These are phyloP conservation scores for Graphiopsis chlorocephala DNA, from an alignment of 2,329 filamentous ascomycete species.

Conservation along the genomic window DNA sequence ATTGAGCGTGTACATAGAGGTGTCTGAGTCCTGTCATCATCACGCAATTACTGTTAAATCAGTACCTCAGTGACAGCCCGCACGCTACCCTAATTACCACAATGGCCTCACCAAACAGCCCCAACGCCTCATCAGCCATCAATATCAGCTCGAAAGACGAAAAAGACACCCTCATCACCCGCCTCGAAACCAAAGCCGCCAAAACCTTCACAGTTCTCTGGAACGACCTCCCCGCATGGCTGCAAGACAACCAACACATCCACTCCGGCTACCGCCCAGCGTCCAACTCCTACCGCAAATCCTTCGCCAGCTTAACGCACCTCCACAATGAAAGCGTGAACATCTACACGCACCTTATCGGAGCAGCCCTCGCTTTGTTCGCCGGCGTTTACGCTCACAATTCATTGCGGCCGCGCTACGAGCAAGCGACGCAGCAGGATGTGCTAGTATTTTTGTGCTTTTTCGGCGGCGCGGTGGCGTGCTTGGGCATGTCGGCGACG, in stretches of 20 bases:
- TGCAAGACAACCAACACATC: slow-evolving; percentile 67
- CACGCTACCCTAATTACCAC: not conserved
- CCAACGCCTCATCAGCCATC: not conserved
- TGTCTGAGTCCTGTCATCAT: not conserved
- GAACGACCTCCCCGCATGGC: slow-evolving; percentile 45
- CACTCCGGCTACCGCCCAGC: slow-evolving; percentile 62
- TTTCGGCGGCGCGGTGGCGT: slow-evolving; percentile 60
- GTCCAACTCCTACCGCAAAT: slow-evolving; percentile 59
- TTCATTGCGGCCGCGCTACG: slow-evolving; percentile 64
- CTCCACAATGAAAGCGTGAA: slow-evolving; percentile 70
- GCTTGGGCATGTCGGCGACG: slow-evolving; percentile 56
- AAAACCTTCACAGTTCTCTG: slow-evolving; percentile 42
- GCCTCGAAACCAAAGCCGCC: not conserved
- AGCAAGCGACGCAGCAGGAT: slow-evolving; percentile 59
- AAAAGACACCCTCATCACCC: not conserved
- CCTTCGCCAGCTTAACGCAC: slow-evolving; percentile 58
- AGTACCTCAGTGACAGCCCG: not conserved
- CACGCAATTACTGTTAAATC: not conserved
- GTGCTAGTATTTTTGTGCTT: slow-evolving; percentile 74
- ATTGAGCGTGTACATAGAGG: not conserved
- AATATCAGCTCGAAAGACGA: not conserved
- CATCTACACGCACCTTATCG: slow-evolving; percentile 69
- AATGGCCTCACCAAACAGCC: not conserved
- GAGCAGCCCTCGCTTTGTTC: slow-evolving; percentile 58
- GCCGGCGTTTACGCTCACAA: slow-evolving; percentile 55